Conservation (phyloP, 306 rosid species). For the Delonix regia region DNA sequence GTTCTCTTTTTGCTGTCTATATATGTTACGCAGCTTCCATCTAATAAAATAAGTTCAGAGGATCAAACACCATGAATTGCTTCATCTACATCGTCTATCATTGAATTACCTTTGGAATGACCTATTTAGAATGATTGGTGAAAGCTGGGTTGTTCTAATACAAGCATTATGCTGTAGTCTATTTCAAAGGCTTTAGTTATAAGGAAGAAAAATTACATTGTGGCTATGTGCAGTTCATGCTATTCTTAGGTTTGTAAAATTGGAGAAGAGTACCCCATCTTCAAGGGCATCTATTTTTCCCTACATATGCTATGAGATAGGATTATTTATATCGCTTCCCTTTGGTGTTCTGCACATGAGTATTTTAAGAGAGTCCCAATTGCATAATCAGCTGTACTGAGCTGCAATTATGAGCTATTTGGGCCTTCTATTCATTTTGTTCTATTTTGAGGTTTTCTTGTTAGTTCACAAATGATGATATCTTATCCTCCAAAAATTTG, state of each 20-base stretch:
- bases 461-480: not conserved
- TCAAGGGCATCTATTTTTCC: not conserved
- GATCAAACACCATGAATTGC: too few species aligned
- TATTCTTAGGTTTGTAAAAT: not conserved
- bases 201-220: not conserved
- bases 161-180: not conserved
- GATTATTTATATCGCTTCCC: not conserved
- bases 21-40: too few species aligned
- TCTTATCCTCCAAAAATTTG: not conserved
- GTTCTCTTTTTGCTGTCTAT: too few species aligned
- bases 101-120: not conserved
- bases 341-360: not conserved
- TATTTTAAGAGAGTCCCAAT: not conserved
- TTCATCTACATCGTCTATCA: not conserved
- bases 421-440: not conserved
- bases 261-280: not conserved
- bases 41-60: too few species aligned
- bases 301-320: not conserved
- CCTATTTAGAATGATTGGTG: not conserved
- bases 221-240: not conserved
- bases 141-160: not conserved
- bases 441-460: not conserved
- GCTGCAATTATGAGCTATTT: not conserved
- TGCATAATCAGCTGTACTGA: not conserved
- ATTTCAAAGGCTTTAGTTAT: not conserved